Conservation (phyloP, 2,329 filamentous ascomycete genomes). For the Delphinella strobiligena region DNA sequence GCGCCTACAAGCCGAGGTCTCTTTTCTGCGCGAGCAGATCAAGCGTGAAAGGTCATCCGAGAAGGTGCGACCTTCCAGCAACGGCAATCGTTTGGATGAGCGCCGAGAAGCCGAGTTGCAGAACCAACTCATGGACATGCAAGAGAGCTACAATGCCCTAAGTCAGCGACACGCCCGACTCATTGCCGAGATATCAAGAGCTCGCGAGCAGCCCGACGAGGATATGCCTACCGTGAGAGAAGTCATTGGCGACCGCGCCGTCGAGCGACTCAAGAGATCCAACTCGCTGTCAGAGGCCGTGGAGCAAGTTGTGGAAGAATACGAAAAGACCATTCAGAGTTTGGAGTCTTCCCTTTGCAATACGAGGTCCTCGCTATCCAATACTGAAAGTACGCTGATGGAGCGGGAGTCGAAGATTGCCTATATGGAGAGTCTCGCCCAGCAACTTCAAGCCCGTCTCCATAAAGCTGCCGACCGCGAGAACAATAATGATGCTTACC, state of each 20-base stretch:
- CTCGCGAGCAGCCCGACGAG: slow-evolving; percentile 48
- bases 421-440: slow-evolving; percentile 83
- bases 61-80: slow-evolving; percentile 31
- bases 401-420: slow-evolving; percentile 92
- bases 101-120: slow-evolving; percentile 74
- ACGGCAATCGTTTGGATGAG: slow-evolving; percentile 15
- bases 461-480: slow-evolving; percentile 90
- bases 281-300: slow-evolving; percentile 94
- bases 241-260: slow-evolving; percentile 61
- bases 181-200: slow-evolving; percentile 84
- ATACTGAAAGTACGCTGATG: slow-evolving; percentile 71
- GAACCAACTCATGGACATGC: slow-evolving; percentile 80
- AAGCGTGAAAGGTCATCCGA: slow-evolving; percentile 64
- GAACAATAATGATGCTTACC: slow-evolving; percentile 79
- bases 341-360: slow-evolving; percentile 84
- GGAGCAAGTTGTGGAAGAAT: slow-evolving; percentile 90
- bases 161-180: slow-evolving; percentile 91
- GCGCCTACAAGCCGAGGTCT: slow-evolving; percentile 81
- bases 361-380: slow-evolving; percentile 71
- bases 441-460: slow-evolving; percentile 78
- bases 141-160: slow-evolving; percentile 88
- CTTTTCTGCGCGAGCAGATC: slow-evolving; percentile 88
- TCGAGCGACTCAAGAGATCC: slow-evolving; percentile 82
- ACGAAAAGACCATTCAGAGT: slow-evolving; percentile 95
- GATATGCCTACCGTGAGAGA: slow-evolving; percentile 50